These are phyloP conservation scores for Obba rivulosa DNA, from an alignment of 768 basidiomycete genomes.

Conservation along the genomic window DNA sequence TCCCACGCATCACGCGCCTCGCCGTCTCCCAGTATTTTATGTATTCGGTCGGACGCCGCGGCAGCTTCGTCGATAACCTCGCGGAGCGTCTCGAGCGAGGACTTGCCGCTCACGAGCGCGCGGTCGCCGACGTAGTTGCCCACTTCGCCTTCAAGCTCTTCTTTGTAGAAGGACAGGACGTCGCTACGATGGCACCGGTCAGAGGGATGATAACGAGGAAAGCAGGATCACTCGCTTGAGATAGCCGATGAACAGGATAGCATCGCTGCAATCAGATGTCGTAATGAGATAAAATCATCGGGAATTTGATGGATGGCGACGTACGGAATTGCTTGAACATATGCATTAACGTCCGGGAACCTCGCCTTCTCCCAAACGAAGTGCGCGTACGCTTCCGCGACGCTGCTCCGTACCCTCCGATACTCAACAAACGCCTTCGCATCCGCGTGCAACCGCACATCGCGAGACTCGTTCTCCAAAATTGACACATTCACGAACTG, in stretches of 20 bases:
- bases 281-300: no score
- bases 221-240: background rate
- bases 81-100: no score
- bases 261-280: background rate
- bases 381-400: background rate
- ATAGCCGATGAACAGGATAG: background rate
- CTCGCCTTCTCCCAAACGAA: background rate
- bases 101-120: background rate
- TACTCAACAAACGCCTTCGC: background rate
- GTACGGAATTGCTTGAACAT: background rate
- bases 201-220: background rate
- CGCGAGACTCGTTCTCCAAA: conserved; percentile 25
- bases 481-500: conserved; percentile 30
- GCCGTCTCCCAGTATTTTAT: background rate
- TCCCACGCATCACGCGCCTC: background rate
- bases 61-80: background rate
- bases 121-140: background rate
- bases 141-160: background rate
- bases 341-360: background rate
- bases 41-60: background rate
- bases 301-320: no score
- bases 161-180: background rate
- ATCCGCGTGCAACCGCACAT: background rate
- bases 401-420: background rate
- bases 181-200: background rate